Evolutionary conservation across 2,329 filamentous ascomycete genomes (phyloP), one percentile per base, ranked within the genome.

Genomic region (Fusarium drepaniforme): DNA sequence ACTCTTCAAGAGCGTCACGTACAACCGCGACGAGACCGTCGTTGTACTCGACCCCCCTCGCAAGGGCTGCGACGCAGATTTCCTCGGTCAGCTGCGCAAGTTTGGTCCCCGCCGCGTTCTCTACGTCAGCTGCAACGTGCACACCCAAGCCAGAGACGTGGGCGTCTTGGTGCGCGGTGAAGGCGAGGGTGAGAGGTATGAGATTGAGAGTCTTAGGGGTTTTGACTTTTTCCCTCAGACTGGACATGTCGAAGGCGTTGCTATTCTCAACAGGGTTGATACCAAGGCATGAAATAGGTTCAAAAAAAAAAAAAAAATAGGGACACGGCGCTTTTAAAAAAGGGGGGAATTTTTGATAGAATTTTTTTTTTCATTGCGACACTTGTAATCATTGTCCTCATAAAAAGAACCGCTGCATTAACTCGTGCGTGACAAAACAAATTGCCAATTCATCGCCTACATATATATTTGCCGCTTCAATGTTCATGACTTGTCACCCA

Each of bases 151-250:
- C 16, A 87, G 97, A 64, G 97, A 99, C 83, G 92, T 99, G 1
- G 97, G 96, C 0, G 91, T 96, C 71, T 84, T 99, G 79, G 95
- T 98, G 1, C 89, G 93, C 40, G 95, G 96, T 23, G 79, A 85
- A 77, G 74, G 82, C 28, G 82, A 84, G 81, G 83, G 83, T 62
- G 84, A 84, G 25, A 85, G 88, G 72, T 99, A 98, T 84, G 91
- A 93, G 82, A 94, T 99, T 81, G 96, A 98, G 88, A 97, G 94
- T 80, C 84, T 99, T 57, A 89, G 93, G 58, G 97, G 96, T 0
- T 98, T 98, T 80, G 97, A 99, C 82, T 98, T 99, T 84, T 99
- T 99, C 84, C 97, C 97, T 15, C 96, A 98, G 84, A 93, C 92
- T 23, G 88, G 89, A 1, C 92, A 93, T 79, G 92, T 93, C 0